Percentiles rank a stretch among this genome's conserved stretches.
phyloP scores from a whole-genome alignment of 768 basidiomycete species.

The Auricularia cornea region DNA sequence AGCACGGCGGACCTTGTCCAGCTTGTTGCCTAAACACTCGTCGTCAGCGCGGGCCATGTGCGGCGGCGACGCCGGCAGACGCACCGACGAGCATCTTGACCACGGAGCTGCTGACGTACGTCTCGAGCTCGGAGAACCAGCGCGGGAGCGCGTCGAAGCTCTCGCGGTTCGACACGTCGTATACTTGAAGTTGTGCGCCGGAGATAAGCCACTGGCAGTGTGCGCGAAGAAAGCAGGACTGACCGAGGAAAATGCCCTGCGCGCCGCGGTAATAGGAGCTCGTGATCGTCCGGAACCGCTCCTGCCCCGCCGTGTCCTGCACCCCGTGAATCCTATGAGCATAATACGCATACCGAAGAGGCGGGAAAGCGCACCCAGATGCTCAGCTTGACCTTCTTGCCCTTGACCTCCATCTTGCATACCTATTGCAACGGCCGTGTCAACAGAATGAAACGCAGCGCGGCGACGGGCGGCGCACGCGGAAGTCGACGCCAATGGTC shows the following conservation, averaged over 20 bases:
- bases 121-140: slow-evolving; percentile 91
- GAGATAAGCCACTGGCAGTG: background rate
- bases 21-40: slow-evolving; percentile 43
- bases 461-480: slow-evolving; percentile 31
- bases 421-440: slow-evolving; percentile 42
- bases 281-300: slow-evolving; percentile 92
- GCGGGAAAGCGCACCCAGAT: slow-evolving; percentile 70
- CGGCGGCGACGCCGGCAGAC: no score
- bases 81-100: slow-evolving; percentile 87
- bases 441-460: slow-evolving; percentile 1
- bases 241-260: slow-evolving; percentile 37
- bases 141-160: slow-evolving; percentile 90
- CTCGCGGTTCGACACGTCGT: slow-evolving; percentile 88
- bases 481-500: slow-evolving; percentile 79
- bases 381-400: slow-evolving; percentile 82
- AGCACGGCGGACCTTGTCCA: slow-evolving; percentile 66
- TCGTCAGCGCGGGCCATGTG: background rate
- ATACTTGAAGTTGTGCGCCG: slow-evolving; percentile 44
- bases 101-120: slow-evolving; percentile 77
- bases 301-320: slow-evolving; percentile 96
- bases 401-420: slow-evolving; percentile 79
- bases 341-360: no score
- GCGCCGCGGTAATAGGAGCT: slow-evolving; percentile 81
- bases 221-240: slow-evolving; percentile 6
- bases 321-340: no score